Base-by-base conservation (phyloP, 2,329 filamentous ascomycete genomes). In the Sporothrix globosa region DNA sequence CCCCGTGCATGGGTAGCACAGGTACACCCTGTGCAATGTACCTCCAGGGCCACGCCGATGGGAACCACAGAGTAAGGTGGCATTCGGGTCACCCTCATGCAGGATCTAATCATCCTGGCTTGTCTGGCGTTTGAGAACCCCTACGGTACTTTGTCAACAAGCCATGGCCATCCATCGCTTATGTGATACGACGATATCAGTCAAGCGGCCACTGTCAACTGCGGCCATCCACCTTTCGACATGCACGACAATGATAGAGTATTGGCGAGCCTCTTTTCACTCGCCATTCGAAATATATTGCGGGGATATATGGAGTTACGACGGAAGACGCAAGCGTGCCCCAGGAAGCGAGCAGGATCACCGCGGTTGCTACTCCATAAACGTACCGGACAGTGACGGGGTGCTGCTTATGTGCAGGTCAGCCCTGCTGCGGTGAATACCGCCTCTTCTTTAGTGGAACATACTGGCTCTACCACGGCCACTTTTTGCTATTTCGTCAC, bases 361-460 rank as follows among this genome's bases (percentile, higher is more conserved):
- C 39, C 39, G n/a, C 58, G 44, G 58, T 27, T 46, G 58, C 58
- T 24, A 27, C 39, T 27, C 13, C 39, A 14, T 44, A n/a, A 61
- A 14, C 39, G 14, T 21, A 27, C 58, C n/a, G 11, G 41, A 46
- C 39, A 46, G 39, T 27, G 58, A 46, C 21, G 11, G 10, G 21
- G 44, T 61, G 56, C n/a, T 30, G 56, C 34, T 61, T 44, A 44
- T 24, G n/a, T 27, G 58, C 39, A 63, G 39, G 13, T 21, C 41
- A 46, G 56, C 58, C 58, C 58, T 63, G 27, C 41, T 63, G 58
- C 41, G 21, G 58, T 63, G 58, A 21, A 63, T 46, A 39, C 27
- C 21, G 4, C 19, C 4, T n/a, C 13, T 13, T 39, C 39, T 27
- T 27, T 13, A 6, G 58, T 63, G 58, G 21, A 46, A 63, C 39